Evolutionary conservation across 2,329 filamentous ascomycete genomes (phyloP), one percentile per base, ranked within the genome.

Genomic region (Coniochaeta sp.): DNA sequence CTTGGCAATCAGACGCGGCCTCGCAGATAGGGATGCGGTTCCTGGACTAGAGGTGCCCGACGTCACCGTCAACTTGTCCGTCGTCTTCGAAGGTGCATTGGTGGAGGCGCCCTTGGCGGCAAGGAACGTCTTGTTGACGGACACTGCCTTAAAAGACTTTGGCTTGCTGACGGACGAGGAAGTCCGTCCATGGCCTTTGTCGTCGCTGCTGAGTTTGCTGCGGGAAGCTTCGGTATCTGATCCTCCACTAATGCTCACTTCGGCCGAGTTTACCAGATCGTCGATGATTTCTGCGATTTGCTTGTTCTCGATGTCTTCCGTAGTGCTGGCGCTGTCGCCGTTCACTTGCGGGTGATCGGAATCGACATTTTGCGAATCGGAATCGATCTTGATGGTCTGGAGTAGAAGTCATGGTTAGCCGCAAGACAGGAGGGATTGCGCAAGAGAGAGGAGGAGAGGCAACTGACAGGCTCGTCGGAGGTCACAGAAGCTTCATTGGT

Each of bases 101-200:
- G 68, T 66, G 16, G 72, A 65, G 16, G 75, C 65, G 45, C 71
- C 77, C 67, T 92, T 92, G 54, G 87, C 81, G n/a, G 81, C 82
- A 31, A 94, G 76, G 64, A 92, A 95, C 40, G 82, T 90, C 69
- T 88, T 91, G 58, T 91, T 92, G 58, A 92, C 87, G 5, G 87
- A 91, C 47, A 94, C 86, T 16, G 89, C 82, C 69, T 94, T 95
- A 76, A 95, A 94, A 12, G 83, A 85, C 16, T 84, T 72, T 18
- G 85, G 83, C 68, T 89, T 92, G 76, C 88, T 91, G 56, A 83
- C 74, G 3, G 83, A 63, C 55, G 85, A 77, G 57, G 75, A 72
- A 8, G 74, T 74, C 53, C 81, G 82, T 55, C 71, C 71, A 64
- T 89, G 81, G 48, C 76, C 75, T 60, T 78, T 82, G 52, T 79